A percentile compares a stretch with the other conserved stretches of the same genome.
phyloP scores from a whole-genome alignment of 371 early-diverging fungal species.

The Mycotypha africana region DNA sequence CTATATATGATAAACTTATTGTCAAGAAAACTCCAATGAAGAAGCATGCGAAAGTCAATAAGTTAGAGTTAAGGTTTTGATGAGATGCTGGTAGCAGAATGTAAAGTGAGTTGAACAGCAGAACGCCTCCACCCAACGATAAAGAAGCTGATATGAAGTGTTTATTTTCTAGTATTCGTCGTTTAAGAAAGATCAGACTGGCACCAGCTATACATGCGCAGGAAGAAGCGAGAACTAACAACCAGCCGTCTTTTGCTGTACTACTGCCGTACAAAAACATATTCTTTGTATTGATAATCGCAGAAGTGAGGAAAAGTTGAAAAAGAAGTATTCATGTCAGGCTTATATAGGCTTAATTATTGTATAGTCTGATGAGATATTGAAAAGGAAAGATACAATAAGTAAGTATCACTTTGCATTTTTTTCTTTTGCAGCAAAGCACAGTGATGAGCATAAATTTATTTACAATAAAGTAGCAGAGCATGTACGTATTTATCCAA shows the following conservation, averaged over 20 bases:
- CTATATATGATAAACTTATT: slow-evolving; percentile 3
- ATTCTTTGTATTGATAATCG: no score
- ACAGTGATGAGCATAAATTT: no score
- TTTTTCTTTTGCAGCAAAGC: no score
- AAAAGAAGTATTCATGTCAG: no score
- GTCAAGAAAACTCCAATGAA: slow-evolving; percentile 17
- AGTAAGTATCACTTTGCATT: no score
- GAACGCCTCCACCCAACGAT: slow-evolving; percentile 22
- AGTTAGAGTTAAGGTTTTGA: slow-evolving; percentile 9
- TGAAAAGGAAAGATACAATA: no score
- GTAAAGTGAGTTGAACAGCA: slow-evolving; percentile 21
- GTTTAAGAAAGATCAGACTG: slow-evolving; percentile 15
- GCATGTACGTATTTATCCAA: no score
- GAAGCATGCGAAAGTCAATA: slow-evolving; percentile 11
- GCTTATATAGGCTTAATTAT: no score
- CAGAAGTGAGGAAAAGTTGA: no score
- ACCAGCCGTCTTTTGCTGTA: slow-evolving; percentile 27
- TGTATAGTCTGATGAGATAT: no score
- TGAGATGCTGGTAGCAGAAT: slow-evolving; percentile 21
- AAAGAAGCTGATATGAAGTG: slow-evolving; percentile 17
- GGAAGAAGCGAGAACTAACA: slow-evolving; percentile 17
- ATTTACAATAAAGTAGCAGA: no score
- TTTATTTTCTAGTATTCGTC: slow-evolving; percentile 8
- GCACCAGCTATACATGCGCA: slow-evolving; percentile 21
- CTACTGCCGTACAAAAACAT: no score